These are phyloP conservation scores for Apiospora hydei DNA, from an alignment of 2,329 filamentous ascomycete genomes.

Conservation along the genomic window DNA sequence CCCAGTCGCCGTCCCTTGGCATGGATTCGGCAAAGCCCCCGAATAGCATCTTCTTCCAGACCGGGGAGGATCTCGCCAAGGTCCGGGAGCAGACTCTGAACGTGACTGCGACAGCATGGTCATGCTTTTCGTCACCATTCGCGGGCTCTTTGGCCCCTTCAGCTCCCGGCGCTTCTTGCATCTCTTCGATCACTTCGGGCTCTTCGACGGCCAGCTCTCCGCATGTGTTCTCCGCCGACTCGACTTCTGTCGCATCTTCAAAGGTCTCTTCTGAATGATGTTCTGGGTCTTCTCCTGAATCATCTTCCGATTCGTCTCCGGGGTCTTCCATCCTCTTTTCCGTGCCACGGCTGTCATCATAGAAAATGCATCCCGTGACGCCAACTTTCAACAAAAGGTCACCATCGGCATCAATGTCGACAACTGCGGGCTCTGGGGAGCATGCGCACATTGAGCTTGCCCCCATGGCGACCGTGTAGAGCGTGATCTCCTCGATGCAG, in stretches of 20 bases:
- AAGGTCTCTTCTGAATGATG: too few relatives aligned
- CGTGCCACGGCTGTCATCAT: neutral
- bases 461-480: neutral
- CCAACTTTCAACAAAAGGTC: neutral
- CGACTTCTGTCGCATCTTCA: too few relatives aligned
- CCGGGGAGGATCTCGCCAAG: conserved; percentile 36
- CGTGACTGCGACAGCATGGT: neutral
- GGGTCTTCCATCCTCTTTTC: too few relatives aligned
- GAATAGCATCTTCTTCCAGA: conserved; percentile 41
- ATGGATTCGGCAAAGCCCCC: conserved; percentile 38
- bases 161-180: neutral
- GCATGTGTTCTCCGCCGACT: too few relatives aligned
- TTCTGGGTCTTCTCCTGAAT: too few relatives aligned
- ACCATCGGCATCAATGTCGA: neutral
- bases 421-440: neutral
- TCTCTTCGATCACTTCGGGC: neutral
- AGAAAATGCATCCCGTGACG: neutral
- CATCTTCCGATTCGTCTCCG: too few relatives aligned
- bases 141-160: neutral
- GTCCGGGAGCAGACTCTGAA: conserved; percentile 40
- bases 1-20: conserved; percentile 32
- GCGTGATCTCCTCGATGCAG: neutral
- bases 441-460: neutral
- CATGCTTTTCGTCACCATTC: neutral
- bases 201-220: neutral